Base-by-base conservation (phyloP, 768 basidiomycete species). In the Cantharellus cinnabarinus region DNA sequence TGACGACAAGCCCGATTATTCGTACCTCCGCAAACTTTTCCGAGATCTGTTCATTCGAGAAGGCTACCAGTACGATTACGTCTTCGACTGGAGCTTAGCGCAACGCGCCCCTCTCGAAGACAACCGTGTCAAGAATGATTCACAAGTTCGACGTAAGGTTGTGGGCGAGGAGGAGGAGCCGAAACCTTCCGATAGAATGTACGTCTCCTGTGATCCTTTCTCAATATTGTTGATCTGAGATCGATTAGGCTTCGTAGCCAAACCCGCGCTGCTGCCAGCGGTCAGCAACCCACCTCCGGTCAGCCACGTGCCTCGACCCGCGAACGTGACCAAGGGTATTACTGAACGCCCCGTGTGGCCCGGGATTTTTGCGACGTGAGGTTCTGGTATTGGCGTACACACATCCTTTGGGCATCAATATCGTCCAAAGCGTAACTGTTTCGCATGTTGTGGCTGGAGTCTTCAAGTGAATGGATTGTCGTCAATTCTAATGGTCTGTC, bases 1-100 rank as follows among this genome's bases (percentile, higher is more conserved):
- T 71, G 95, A 99, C 68, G 95, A 99, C 79, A 99, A 99, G 75
- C 95, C 95, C 39, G 94, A 99, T 73, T 98, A 99, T 71, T 97
- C 93, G 3, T 99, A 99, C 75, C 80, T 99, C 4, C 89, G 95
- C 75, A 99, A 99, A 75, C 80, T 98, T 60, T 99, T 99, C 89
- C 84, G 91, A 53, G 93, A 97, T 70, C 80, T 97, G 60, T 97
- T 97, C 65, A 89, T 93, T 59, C 85, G 91, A 54, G 93, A 95
- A 69, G 90, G 93, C 58, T 97, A 88, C 76, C 91, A 97, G 74
- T 99, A 99, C 70, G 95, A 99, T 71, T 99, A 98, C 66, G 89
- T 98, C 67, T 99, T 99, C 67, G 95, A 99, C 71, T 99, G 95
- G 93, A 86, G 83, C 66, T 87, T 93, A 59, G 88, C 59, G 56